phyloP scores from a whole-genome alignment of 768 basidiomycete species.

The Phallus indusiatus region DNA sequence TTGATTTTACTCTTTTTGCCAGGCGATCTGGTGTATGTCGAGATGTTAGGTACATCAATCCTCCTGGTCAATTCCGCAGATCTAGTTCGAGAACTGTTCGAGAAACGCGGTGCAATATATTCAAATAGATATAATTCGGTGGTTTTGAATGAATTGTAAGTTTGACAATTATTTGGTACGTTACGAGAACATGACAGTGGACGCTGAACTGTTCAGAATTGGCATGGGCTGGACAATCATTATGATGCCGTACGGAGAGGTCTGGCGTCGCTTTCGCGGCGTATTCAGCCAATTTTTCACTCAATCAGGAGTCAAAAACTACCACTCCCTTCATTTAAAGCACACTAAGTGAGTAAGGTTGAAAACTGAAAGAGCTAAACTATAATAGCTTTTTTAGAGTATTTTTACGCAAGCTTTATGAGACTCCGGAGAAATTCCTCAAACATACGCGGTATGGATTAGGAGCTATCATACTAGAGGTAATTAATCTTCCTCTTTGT shows the following conservation, averaged over 20 bases:
- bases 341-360: not conserved
- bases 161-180: not conserved
- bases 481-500: not conserved
- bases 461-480: not conserved
- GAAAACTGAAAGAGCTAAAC: not conserved
- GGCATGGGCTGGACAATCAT: conserved; percentile 23
- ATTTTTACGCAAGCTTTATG: conserved; percentile 22
- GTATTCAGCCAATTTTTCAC: conserved; percentile 22
- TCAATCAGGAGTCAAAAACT: conserved; percentile 21
- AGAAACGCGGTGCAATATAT: conserved; percentile 18
- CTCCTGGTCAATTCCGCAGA: conserved; percentile 21
- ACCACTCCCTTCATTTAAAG: conserved; percentile 23
- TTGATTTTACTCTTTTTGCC: not conserved
- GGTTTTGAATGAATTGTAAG: not conserved
- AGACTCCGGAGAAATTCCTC: conserved; percentile 19
- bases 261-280: conserved; percentile 24
- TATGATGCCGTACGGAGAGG: conserved; percentile 21
- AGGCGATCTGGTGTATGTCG: conserved; percentile 19
- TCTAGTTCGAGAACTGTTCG: conserved; percentile 20
- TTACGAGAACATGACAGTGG: too few relatives aligned
- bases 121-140: conserved; percentile 17
- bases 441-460: conserved; percentile 15
- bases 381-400: conserved; percentile 17
- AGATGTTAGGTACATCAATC: conserved; percentile 32
- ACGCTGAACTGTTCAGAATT: conserved; percentile 7